Base-by-base conservation (phyloP, 768 basidiomycete species). In the Pleurotus pulmonarius region DNA sequence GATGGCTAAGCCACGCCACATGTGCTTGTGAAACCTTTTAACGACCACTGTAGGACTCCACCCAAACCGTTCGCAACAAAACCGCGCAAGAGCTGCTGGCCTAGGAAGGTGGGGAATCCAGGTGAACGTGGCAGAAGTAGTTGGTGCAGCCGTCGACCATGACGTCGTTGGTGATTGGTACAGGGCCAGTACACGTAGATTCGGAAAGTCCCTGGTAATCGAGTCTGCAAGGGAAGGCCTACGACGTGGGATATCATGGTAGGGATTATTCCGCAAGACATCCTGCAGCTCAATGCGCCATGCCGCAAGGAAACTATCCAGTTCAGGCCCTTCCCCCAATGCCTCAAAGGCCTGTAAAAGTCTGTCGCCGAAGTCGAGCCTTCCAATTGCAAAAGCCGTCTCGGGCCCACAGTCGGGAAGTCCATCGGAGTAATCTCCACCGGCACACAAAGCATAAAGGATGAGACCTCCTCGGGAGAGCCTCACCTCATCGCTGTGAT, bases 81-180 rank as follows among this genome's bases (percentile, higher is more conserved):
- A 40, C 39, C n/a, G 39, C 11, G 39, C 39, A 11, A 40, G n/a
- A 11, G 39, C 39, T 2, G 39, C 9, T 40, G n/a, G 9, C 9
- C 11, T n/a, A 40, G 39, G 39, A n/a, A 40, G 39, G n/a, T n/a
- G n/a, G 39, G 39, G 39, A 40, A 40, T 40, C 39, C 39, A 40
- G 9, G 39, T 40, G n/a, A n/a, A n/a, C 1, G 39, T 40, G 20
- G 1, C 20, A 2, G 9, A 3, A 9, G 46, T 5, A 11, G 22
- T 7, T 8, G 46, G n/a, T 12, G 13, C 13, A 4, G 9, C 8
- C 11, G 46, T 20, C 2, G 12, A 20, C 5, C 6, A 25, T 12
- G 56, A 56, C 6, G 59, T 70, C 24, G 69, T 49, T 3, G 79
- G 79, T 25, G 65, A 59, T 24, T 71, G 66, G 58, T 79, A 81